These are phyloP conservation scores for Fusarium longipes DNA, from an alignment of 2,329 filamentous ascomycete species.

Conservation along the genomic window DNA sequence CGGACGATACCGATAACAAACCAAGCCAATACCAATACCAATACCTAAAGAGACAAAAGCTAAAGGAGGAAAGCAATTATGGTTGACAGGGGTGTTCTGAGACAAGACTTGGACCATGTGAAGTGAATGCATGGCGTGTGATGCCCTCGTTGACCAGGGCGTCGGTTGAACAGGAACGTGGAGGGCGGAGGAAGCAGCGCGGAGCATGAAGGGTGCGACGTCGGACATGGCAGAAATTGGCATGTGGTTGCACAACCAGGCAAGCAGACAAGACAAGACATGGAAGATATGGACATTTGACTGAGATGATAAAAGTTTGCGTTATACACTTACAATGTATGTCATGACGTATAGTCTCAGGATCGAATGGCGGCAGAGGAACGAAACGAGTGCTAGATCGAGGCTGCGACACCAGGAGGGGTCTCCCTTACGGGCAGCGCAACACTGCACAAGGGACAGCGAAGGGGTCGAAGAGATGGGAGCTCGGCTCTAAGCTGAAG, in stretches of 20 bases:
- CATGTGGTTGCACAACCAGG: conserved; percentile 33
- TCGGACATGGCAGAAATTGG: conserved; percentile 42
- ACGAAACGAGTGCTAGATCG: conserved; percentile 22
- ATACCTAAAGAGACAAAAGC: conserved; percentile 30
- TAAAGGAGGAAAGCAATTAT: conserved; percentile 21
- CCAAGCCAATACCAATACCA: conserved; percentile 1
- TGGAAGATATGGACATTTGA: conserved; percentile 28
- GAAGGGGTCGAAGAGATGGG: conserved; percentile 4
- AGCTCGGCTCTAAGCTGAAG: conserved; percentile 28
- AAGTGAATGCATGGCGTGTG: conserved; percentile 39
- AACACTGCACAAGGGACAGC: conserved; percentile 19
- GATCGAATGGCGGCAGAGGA: conserved; percentile 32
- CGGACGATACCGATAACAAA: conserved; percentile 18
- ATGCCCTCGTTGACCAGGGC: conserved; percentile 36
- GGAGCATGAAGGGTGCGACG: conserved; percentile 35
- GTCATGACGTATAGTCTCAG: conserved; percentile 53
- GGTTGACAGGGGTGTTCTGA: conserved; percentile 33
- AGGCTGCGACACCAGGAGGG: conserved; percentile 27
- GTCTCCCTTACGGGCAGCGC: conserved; percentile 29
- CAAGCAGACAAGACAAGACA: conserved; percentile 6
- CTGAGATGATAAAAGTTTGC: conserved; percentile 28
- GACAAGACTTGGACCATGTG: conserved; percentile 30
- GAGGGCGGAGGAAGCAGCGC: conserved; percentile 30
- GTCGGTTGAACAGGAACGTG: conserved; percentile 38
- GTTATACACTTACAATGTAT: conserved; percentile 53